Conservation (phyloP, 768 basidiomycete genomes). For the Tricholoma hemisulphureum region DNA sequence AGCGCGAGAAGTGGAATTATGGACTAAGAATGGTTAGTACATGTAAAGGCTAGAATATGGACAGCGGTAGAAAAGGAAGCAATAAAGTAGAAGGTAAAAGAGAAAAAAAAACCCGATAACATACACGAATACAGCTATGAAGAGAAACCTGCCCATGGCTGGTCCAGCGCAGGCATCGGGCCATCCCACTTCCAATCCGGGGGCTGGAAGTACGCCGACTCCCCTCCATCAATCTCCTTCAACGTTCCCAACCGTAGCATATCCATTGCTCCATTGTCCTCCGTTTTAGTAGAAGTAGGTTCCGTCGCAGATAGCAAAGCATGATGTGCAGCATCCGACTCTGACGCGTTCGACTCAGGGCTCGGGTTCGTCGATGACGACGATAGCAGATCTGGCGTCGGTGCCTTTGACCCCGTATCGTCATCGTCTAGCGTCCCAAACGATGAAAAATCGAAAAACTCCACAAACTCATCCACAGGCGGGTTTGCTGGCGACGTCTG, state of each 20-base stretch:
- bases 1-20: slow-evolving; percentile 19
- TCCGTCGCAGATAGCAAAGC: slow-evolving; percentile 44
- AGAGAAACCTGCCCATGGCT: slow-evolving; percentile 71
- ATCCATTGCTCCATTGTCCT: slow-evolving; percentile 45
- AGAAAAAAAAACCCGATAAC: slow-evolving; percentile 37
- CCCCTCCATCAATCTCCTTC: slow-evolving; percentile 75
- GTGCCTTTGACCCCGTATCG: slow-evolving; percentile 58
- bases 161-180: slow-evolving; percentile 61
- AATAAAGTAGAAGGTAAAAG: slow-evolving; percentile 25
- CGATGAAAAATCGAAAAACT: slow-evolving; percentile 70
- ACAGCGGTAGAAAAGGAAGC: slow-evolving; percentile 15
- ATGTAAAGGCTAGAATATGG: slow-evolving; percentile 8
- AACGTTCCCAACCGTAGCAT: slow-evolving; percentile 57
- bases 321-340: slow-evolving; percentile 51
- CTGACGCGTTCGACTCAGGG: slow-evolving; percentile 65
- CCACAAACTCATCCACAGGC: slow-evolving; percentile 49
- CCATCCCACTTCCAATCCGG: slow-evolving; percentile 74
- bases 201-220: slow-evolving; percentile 63
- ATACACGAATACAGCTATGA: slow-evolving; percentile 38
- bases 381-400: slow-evolving; percentile 69
- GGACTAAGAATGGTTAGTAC: slow-evolving; percentile 9
- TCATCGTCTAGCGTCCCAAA: slow-evolving; percentile 60
- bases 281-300: slow-evolving; percentile 39
- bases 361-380: slow-evolving; percentile 75
- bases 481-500: slow-evolving; percentile 15